A percentile compares a stretch with the other conserved stretches of the same genome.
Conservation (phyloP, 768 basidiomycete species). For the Agaricus sinodeliciosus region DNA sequence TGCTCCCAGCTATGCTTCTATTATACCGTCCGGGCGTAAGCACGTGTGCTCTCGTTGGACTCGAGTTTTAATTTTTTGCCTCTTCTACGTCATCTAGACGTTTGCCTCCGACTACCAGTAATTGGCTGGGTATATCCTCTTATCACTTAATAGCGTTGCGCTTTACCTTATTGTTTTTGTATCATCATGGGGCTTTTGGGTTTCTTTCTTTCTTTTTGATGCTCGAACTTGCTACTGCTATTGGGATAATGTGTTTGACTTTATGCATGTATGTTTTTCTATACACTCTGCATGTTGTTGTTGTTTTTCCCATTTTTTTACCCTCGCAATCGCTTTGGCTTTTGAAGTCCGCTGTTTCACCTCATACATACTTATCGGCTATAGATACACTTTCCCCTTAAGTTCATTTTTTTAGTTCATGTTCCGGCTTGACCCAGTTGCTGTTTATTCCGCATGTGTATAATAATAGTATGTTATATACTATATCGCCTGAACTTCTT, state of each 20-base stretch:
- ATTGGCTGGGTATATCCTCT: neutral
- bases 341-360: too few relatives aligned
- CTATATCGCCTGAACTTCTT: too few relatives aligned
- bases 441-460: too few relatives aligned
- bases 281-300: neutral
- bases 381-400: too few relatives aligned
- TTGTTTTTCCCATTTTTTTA: neutral
- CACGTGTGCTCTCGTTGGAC: neutral
- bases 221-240: neutral
- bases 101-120: constrained; percentile 3
- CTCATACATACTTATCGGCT: neutral
- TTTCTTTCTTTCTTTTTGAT: constrained; percentile 6
- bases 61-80: neutral
- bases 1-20: neutral
- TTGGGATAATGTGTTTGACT: neutral
- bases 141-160: neutral
- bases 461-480: too few relatives aligned
- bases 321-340: neutral
- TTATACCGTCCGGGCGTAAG: neutral
- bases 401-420: too few relatives aligned
- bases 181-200: constrained; percentile 9
- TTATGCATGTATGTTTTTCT: neutral
- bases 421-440: too few relatives aligned
- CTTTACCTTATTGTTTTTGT: constrained; percentile 11
- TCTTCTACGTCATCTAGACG: neutral